phyloP scores from a whole-genome alignment of 768 basidiomycete genomes.

The Plicaturopsis crispa region DNA sequence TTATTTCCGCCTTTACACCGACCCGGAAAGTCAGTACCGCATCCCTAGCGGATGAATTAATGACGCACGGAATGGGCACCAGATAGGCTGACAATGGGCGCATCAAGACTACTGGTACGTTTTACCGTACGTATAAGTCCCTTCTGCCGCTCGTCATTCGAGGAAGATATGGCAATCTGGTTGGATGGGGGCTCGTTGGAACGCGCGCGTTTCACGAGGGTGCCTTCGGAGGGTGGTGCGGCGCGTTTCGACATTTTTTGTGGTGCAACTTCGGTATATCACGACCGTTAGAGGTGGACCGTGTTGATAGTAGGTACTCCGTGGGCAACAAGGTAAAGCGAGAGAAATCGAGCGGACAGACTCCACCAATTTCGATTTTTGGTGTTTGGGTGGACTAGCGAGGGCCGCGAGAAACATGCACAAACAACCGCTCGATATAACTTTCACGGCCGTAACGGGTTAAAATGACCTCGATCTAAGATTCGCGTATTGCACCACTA shows the following conservation, averaged over 20 bases:
- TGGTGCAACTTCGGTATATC: no score
- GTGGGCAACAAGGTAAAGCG: no score
- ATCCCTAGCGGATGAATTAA: not conserved
- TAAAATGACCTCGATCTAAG: no score
- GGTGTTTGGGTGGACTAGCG: no score
- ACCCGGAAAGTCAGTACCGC: not conserved
- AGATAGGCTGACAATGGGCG: constrained; percentile 86
- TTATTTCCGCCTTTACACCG: constrained; percentile 61
- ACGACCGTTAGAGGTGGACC: no score
- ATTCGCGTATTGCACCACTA: no score
- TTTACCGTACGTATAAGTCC: constrained; percentile 80
- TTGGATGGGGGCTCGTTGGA: constrained; percentile 44
- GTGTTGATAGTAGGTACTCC: no score
- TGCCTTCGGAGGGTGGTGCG: constrained; percentile 36
- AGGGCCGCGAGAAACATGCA: no score
- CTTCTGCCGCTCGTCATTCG: constrained; percentile 65
- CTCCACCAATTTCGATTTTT: no score
- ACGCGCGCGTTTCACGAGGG: constrained; percentile 57
- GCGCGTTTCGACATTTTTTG: constrained; percentile 66
- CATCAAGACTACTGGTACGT: constrained; percentile 88
- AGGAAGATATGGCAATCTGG: constrained; percentile 73
- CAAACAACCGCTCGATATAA: no score
- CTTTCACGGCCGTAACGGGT: no score
- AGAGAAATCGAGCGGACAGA: no score
- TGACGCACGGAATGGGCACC: constrained; percentile 78